A percentile compares a stretch with the other conserved stretches of the same genome.
Conservation (phyloP, 164 flowering plant species). For the Litsea cubeba region DNA sequence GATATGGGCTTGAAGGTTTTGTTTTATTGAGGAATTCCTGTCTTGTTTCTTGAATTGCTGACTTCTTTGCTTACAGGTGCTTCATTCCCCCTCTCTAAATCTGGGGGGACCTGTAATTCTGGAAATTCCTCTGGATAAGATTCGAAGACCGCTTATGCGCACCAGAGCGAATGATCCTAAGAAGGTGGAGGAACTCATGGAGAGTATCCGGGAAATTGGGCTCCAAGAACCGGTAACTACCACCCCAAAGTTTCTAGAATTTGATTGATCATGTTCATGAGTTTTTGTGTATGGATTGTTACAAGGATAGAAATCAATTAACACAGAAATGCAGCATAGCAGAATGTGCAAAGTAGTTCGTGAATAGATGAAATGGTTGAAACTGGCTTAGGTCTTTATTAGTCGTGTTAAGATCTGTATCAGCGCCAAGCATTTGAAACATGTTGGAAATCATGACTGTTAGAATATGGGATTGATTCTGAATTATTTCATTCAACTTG, state of each 20-base stretch:
- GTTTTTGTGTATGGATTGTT: too few species aligned
- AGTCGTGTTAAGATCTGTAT: too few species aligned
- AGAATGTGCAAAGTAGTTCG: too few species aligned
- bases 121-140: slow-evolving; percentile 81
- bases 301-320: too few species aligned
- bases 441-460: too few species aligned
- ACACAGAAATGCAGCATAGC: too few species aligned
- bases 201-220: slow-evolving; percentile 76
- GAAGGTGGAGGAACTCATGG: slow-evolving; percentile 92
- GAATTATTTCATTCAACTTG: too few species aligned
- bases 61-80: slow-evolving; percentile 19
- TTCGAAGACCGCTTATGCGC: slow-evolving; percentile 80
- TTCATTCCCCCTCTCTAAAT: slow-evolving; percentile 23
- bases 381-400: too few species aligned
- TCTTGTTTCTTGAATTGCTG: neutral
- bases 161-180: slow-evolving; percentile 74
- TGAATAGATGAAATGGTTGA: too few species aligned
- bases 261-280: neutral
- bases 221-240: slow-evolving; percentile 79
- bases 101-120: slow-evolving; percentile 63
- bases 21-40: neutral
- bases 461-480: too few species aligned
- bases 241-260: neutral
- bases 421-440: too few species aligned
- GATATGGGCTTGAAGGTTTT: too few species aligned